These are phyloP conservation scores for Sugiyamaella floridensis DNA, from an alignment of 805 yeast genomes.

Conservation along the genomic window DNA sequence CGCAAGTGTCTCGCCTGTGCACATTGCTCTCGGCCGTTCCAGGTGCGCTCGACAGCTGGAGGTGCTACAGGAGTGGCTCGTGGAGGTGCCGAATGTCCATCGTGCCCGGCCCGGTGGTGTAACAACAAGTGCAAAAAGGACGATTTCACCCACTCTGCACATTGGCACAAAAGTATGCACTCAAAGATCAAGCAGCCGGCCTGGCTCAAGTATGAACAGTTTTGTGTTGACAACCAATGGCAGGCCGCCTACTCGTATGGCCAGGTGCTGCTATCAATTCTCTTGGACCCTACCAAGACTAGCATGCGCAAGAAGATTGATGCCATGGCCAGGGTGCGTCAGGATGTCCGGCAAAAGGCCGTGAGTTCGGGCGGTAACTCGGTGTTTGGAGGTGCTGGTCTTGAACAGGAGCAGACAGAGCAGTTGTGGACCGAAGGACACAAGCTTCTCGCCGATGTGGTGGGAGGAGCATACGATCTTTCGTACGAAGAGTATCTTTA, in stretches of 20 bases:
- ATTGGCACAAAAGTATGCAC: constrained; percentile 47
- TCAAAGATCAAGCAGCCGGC: constrained; percentile 30
- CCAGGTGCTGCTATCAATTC: constrained; percentile 42
- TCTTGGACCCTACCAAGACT: constrained; percentile 38
- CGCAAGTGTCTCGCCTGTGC: constrained; percentile 62
- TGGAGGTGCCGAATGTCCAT: constrained; percentile 49
- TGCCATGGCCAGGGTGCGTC: constrained; percentile 64
- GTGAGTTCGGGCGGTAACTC: constrained; percentile 37
- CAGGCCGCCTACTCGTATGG: constrained; percentile 62
- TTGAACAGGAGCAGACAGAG: constrained; percentile 51
- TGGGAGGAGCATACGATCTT: constrained; percentile 30
- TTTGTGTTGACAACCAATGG: constrained; percentile 60
- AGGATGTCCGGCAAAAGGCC: constrained; percentile 54
- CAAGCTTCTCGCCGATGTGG: constrained; percentile 42
- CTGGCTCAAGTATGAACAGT: constrained; percentile 53
- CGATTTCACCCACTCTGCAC: constrained; percentile 46
- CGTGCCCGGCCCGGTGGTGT: constrained; percentile 68
- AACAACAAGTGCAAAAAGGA: constrained; percentile 49
- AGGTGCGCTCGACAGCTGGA: constrained; percentile 21
- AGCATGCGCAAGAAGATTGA: constrained; percentile 39
- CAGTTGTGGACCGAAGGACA: constrained; percentile 54
- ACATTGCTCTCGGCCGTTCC: constrained; percentile 56
- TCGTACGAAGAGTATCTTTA: constrained; percentile 49
- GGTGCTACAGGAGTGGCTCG: constrained; percentile 30
- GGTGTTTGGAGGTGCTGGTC: constrained; percentile 36